phyloP scores from a whole-genome alignment of 495 filamentous ascomycete species.

The Articulospora tetracladia region DNA sequence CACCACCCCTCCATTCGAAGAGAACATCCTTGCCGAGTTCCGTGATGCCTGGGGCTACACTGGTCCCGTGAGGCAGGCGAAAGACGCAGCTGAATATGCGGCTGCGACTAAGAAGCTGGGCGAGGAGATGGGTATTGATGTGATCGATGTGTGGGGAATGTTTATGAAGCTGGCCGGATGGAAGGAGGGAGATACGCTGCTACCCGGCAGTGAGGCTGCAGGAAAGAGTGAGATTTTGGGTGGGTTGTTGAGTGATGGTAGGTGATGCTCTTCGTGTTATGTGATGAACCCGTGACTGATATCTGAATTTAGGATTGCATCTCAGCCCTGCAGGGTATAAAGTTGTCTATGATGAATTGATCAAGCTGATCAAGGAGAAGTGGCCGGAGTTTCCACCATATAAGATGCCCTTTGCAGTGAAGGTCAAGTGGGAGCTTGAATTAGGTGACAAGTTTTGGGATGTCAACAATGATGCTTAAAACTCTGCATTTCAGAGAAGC shows the following conservation, averaged over 20 bases:
- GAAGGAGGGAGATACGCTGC: conserved; percentile 43
- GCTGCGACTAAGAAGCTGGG: conserved; percentile 53
- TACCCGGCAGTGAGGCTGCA: conserved; percentile 49
- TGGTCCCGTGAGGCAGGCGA: conserved; percentile 46
- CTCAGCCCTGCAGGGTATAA: conserved; percentile 54
- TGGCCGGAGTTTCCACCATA: conserved; percentile 59
- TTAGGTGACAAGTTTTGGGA: conserved; percentile 18
- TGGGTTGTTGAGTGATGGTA: conserved; percentile 48
- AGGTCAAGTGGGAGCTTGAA: conserved; percentile 19
- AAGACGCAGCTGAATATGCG: conserved; percentile 52
- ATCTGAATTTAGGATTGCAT: conserved; percentile 53
- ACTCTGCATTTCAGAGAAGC: not conserved
- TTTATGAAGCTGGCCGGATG: conserved; percentile 56
- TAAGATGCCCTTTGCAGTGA: conserved; percentile 31
- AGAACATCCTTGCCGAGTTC: conserved; percentile 44
- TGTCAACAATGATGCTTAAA: conserved; percentile 18
- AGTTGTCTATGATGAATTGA: conserved; percentile 52
- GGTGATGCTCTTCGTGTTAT: conserved; percentile 14
- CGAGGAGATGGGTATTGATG: conserved; percentile 42
- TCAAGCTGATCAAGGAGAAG: conserved; percentile 45
- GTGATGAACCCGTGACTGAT: not conserved
- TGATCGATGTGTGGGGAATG: conserved; percentile 59
- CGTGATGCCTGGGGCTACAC: conserved; percentile 19
- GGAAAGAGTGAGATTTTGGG: conserved; percentile 43
- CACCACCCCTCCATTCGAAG: conserved; percentile 63